phyloP scores from a whole-genome alignment of 164 flowering plant genomes.

The Dillenia suffruticosa region DNA sequence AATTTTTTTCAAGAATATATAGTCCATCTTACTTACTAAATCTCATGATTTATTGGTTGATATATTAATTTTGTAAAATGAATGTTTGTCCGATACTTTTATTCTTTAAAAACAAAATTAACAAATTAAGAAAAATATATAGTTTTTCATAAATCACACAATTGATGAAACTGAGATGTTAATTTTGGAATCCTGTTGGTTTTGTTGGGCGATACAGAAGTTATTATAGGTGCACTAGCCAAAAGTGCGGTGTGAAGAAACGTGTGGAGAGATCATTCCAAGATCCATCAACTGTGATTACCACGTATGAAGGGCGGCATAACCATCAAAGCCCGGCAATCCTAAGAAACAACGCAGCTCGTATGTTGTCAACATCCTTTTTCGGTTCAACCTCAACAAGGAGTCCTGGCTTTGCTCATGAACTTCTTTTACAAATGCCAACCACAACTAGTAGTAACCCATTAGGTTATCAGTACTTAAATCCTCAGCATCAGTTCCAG shows the following conservation, averaged over 20 bases:
- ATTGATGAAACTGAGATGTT: too few species aligned
- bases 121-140: too few species aligned
- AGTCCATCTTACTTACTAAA: too few species aligned
- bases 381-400: conserved; percentile 9
- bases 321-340: conserved; percentile 41
- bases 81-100: too few species aligned
- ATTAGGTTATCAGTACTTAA: conserved; percentile 19
- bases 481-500: conserved; percentile 19
- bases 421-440: conserved; percentile 21
- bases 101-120: too few species aligned
- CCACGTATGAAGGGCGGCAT: conserved; percentile 68
- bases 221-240: conserved; percentile 59
- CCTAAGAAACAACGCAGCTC: conserved; percentile 28
- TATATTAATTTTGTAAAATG: too few species aligned
- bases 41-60: too few species aligned
- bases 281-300: conserved; percentile 51
- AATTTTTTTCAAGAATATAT: too few species aligned
- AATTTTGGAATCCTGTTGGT: too few species aligned
- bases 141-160: too few species aligned
- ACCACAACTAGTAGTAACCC: conserved; percentile 5
- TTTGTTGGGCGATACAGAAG: conserved; percentile 32
- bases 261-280: conserved; percentile 52
- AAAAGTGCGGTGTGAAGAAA: conserved; percentile 58
- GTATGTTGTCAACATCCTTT: conserved; percentile 15
- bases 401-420: conserved; percentile 17